These are phyloP conservation scores for Tuber brumale DNA, from an alignment of 495 filamentous ascomycete genomes.

Conservation along the genomic window DNA sequence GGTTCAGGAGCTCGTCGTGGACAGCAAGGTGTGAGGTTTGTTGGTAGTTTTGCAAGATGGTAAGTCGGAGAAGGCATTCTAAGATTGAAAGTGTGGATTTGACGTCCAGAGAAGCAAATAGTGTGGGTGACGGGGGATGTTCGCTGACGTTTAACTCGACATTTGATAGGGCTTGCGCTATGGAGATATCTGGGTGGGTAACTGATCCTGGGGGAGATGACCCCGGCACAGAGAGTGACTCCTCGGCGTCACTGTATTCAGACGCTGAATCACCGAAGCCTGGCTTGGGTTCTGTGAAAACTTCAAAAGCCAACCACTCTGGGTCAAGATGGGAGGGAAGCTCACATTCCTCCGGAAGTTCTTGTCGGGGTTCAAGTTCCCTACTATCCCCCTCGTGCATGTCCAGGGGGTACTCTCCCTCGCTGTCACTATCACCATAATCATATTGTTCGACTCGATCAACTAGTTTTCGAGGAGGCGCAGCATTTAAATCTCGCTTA, in stretches of 20 bases:
- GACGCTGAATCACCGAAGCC: slow-evolving; percentile 49
- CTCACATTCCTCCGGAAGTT: slow-evolving; percentile 42
- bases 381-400: slow-evolving; percentile 19
- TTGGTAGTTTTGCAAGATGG: slow-evolving; percentile 91
- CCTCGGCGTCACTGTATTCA: slow-evolving; percentile 32
- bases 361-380: not conserved
- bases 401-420: slow-evolving; percentile 37
- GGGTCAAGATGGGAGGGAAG: slow-evolving; percentile 77
- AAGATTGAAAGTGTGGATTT: slow-evolving; percentile 85
- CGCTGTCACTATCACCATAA: slow-evolving; percentile 40
- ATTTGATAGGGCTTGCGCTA: slow-evolving; percentile 9
- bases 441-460: slow-evolving; percentile 42
- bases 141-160: slow-evolving; percentile 5
- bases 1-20: slow-evolving; percentile 87
- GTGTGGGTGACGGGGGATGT: slow-evolving; percentile 24
- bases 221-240: slow-evolving; percentile 12
- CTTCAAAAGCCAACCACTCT: slow-evolving; percentile 93
- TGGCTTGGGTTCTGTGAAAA: slow-evolving; percentile 61
- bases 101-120: slow-evolving; percentile 47
- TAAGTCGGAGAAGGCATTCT: slow-evolving; percentile 87
- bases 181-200: not conserved
- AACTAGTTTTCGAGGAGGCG: slow-evolving; percentile 56
- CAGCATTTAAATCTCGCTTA: slow-evolving; percentile 73
- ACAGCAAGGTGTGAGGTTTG: slow-evolving; percentile 88
- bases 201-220: not conserved